Conservation (phyloP, 2,329 filamentous ascomycete genomes). For the Nothopassalora personata region DNA sequence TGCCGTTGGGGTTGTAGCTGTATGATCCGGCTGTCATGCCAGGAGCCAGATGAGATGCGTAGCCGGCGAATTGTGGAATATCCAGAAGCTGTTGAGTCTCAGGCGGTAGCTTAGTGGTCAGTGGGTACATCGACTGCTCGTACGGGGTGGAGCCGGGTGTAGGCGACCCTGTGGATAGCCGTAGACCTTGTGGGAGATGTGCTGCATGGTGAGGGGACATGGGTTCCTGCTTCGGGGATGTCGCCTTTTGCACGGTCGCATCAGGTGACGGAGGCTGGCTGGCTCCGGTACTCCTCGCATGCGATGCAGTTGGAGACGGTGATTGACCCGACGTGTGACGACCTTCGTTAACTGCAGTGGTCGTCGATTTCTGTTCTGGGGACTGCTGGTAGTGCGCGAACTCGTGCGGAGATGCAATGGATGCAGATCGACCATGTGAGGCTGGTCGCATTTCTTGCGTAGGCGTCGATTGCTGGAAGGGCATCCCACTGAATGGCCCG, state of each 20-base stretch:
- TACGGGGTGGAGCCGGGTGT: not conserved
- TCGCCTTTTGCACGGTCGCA: not conserved
- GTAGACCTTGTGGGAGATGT: not conserved
- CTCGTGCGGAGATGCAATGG: constrained; percentile 40
- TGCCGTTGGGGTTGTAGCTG: constrained; percentile 21
- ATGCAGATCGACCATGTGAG: constrained; percentile 41
- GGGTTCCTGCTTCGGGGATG: constrained; percentile 10
- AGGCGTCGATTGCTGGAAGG: constrained; percentile 35
- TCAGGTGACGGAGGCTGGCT: constrained; percentile 16
- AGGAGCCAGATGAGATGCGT: constrained; percentile 9
- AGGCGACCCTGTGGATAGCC: constrained; percentile 1
- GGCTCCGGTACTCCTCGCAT: constrained; percentile 8
- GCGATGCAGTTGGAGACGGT: constrained; percentile 11
- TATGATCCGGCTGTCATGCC: constrained; percentile 13
- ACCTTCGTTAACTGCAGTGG: constrained; percentile 6
- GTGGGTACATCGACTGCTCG: constrained; percentile 29
- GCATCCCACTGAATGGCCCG: constrained; percentile 22
- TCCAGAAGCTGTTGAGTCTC: constrained; percentile 51
- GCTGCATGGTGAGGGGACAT: constrained; percentile 7
- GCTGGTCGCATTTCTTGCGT: constrained; percentile 30
- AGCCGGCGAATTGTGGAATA: constrained; percentile 18
- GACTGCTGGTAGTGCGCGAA: constrained; percentile 27
- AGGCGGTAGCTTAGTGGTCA: constrained; percentile 47
- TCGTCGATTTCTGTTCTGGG: constrained; percentile 10
- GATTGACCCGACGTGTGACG: constrained; percentile 7